Evolutionary conservation across 106 monocot genomes (phyloP), one percentile per base, ranked within the genome.

Genomic region (Dendrobium catenatum): DNA sequence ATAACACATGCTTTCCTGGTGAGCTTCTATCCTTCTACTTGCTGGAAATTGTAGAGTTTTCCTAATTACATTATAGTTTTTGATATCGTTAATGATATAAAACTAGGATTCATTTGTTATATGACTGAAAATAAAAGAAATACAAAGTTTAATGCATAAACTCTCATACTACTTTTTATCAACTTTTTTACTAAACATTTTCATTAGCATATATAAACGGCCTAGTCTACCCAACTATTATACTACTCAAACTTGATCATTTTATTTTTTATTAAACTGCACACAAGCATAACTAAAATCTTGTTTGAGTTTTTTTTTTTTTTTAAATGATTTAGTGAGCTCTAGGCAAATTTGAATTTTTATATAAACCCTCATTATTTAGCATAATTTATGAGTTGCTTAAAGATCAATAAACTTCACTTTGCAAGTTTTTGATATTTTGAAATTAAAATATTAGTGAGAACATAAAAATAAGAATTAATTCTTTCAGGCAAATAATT

Each of bases 1-100:
- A 98, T 98, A 80, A 88, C 91, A 84, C 98, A 98, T 85, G 88
- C 98, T 56, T 98, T 95, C 80, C 82, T 83, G 90, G 98, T 98
- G 58, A 81, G 95, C 91, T 29, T 72, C 16, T 15, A 22, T 17
- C 61, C n/a, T 13, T n/a, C 79, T 56, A 37, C 18, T 22, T 59
- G 42, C 49, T 72, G 49, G 18, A 27, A 27, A 54, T 13, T 13
- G 29, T 70, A 16, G 70, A 24, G 17, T 16, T 29, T 70, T 70
- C 37, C 37, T 64, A 6, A 64, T 64, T 26, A 2, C 26, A 26
- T 64, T 4, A 64, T 26, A 10, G 24, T 26, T 7, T 7, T 64
- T 26, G 9, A 9, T 64, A 64, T 22, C 26, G 9, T 64, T 64
- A 8, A 64, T 6, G 8, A 24, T 64, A 64, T 24, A 64, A 24